Conservation (phyloP, 441 rosid species). For the Erysimum cheiri region DNA sequence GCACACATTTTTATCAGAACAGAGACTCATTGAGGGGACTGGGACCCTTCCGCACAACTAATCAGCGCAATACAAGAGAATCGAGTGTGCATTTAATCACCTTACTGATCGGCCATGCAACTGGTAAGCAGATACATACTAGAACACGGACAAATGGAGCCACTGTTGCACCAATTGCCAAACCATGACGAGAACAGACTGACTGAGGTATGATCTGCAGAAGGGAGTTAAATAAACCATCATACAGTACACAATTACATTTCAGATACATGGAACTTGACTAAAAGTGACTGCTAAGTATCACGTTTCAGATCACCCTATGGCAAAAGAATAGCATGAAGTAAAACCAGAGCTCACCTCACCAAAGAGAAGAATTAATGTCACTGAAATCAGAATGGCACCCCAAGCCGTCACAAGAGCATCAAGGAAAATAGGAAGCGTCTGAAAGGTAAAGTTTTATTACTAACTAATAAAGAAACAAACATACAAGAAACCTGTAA, state of each 20-base stretch:
- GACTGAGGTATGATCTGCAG: constrained; percentile 82
- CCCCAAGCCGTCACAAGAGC: constrained; percentile 63
- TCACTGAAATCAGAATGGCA: constrained; percentile 64
- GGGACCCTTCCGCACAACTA: background rate
- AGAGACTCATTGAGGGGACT: background rate
- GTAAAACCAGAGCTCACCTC: constrained; percentile 50
- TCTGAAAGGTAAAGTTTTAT: constrained; percentile 38
- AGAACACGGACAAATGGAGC: constrained; percentile 72
- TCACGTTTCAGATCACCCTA: background rate
- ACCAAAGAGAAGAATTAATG: constrained; percentile 60
- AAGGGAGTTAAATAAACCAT: background rate
- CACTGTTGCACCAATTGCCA: constrained; percentile 77
- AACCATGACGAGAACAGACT: constrained; percentile 76
- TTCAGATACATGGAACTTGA: constrained; percentile 13
- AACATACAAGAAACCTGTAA: background rate
- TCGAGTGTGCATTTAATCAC: constrained; percentile 37
- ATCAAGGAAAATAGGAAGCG: constrained; percentile 66
- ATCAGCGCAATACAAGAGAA: background rate
- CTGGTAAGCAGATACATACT: constrained; percentile 72
- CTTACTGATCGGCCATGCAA: constrained; percentile 92
- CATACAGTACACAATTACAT: background rate
- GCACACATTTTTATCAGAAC: background rate
- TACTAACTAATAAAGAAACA: background rate
- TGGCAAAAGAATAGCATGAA: background rate
- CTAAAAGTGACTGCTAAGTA: too few relatives aligned